These are phyloP conservation scores for Verticillium alfalfae DNA, from an alignment of 2,329 filamentous ascomycete species.

Conservation along the genomic window DNA sequence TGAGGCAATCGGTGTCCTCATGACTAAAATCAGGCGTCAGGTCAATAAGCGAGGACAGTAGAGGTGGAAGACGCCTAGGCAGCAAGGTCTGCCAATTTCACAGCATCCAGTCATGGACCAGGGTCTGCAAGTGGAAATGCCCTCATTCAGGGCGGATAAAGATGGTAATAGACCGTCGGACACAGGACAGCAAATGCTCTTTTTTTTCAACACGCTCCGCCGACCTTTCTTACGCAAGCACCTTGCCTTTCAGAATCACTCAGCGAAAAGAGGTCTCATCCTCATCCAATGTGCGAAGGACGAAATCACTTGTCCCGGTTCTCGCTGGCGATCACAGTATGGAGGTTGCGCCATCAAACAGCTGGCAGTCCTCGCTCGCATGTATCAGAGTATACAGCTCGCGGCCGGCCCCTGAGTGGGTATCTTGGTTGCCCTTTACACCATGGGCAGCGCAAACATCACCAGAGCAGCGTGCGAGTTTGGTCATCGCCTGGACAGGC, in stretches of 20 bases:
- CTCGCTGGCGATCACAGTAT: not conserved
- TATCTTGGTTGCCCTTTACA: too few species aligned
- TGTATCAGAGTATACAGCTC: too few species aligned
- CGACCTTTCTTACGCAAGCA: not conserved
- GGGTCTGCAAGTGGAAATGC: not conserved
- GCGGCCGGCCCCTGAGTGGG: too few species aligned
- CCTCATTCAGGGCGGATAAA: not conserved
- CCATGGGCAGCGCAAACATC: too few species aligned
- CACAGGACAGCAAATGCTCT: not conserved
- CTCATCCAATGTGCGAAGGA: not conserved
- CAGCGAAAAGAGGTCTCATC: not conserved
- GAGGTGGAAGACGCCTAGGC: not conserved
- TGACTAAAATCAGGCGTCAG: not conserved
- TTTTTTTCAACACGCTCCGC: not conserved
- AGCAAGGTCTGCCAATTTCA: not conserved
- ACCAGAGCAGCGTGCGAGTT: too few species aligned
- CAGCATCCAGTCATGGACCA: not conserved
- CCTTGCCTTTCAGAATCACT: not conserved
- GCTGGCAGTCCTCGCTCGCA: not conserved
- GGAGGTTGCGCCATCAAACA: not conserved
- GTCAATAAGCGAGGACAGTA: not conserved
- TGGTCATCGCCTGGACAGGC: not conserved
- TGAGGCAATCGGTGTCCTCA: not conserved
- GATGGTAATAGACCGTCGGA: not conserved
- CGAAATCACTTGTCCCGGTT: not conserved